phyloP scores from a whole-genome alignment of 163 green algal species.

The Coccomyxa subellipsoidea region DNA sequence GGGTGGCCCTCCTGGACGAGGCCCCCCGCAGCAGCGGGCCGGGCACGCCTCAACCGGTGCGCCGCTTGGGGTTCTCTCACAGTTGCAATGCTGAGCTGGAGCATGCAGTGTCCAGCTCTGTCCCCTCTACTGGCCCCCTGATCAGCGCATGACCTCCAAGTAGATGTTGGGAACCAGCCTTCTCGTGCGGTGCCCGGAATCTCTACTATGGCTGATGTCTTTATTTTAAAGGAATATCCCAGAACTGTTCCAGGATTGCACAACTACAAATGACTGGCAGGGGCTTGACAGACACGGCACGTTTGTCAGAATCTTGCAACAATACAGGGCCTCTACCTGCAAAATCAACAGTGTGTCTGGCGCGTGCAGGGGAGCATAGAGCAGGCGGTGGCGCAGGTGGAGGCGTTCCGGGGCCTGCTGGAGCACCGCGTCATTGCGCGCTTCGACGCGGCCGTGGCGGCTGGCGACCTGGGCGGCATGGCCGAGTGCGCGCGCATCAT shows the following conservation, averaged over 20 bases:
- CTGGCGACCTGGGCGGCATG: constrained; percentile 57
- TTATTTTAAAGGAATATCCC: too few species aligned
- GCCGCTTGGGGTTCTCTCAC: neutral
- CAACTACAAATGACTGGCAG: too few species aligned
- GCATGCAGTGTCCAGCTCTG: too few species aligned
- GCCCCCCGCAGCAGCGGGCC: neutral
- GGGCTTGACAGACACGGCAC: too few species aligned
- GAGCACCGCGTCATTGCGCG: constrained; percentile 63
- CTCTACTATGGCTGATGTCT: too few species aligned
- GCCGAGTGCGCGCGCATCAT: constrained; percentile 60
- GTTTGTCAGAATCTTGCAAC: too few species aligned
- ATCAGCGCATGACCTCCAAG: too few species aligned
- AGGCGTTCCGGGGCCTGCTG: constrained; percentile 64
- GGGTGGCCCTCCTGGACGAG: constrained; percentile 16
- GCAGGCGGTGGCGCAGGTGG: constrained; percentile 45
- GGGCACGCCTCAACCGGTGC: neutral
- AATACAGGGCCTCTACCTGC: too few species aligned
- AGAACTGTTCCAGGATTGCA: too few species aligned
- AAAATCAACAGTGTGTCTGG: neutral
- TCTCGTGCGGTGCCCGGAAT: too few species aligned
- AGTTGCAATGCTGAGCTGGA: neutral
- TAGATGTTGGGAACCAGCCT: too few species aligned
- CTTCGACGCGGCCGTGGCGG: constrained; percentile 61
- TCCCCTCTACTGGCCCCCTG: too few species aligned
- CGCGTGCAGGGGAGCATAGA: constrained; percentile 34